These are phyloP conservation scores for Takakia lepidozioides DNA, from an alignment of 225 moss, liverwort and hornwort species.

Conservation along the genomic window DNA sequence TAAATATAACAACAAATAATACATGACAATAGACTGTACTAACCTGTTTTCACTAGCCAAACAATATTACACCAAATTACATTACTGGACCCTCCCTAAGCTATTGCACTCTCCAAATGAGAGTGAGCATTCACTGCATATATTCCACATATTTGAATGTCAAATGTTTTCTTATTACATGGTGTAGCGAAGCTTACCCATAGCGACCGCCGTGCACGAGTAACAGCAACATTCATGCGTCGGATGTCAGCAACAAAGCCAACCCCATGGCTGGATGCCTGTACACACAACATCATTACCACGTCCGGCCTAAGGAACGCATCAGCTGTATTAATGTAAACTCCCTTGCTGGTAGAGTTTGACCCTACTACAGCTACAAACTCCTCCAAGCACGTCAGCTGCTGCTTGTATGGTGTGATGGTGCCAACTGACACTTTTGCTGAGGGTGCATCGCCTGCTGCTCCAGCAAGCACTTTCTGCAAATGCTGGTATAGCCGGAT, in stretches of 20 bases:
- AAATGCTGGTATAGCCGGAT: conserved; percentile 80
- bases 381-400: conserved; percentile 92
- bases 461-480: conserved; percentile 51
- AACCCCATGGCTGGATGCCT: conserved; percentile 89
- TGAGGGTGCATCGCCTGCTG: conserved; percentile 32
- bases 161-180: not conserved
- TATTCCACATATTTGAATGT: not conserved
- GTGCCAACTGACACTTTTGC: conserved; percentile 82
- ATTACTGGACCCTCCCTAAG: not conserved
- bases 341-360: conserved; percentile 79
- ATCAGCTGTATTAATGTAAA: conserved; percentile 97
- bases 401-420: conserved; percentile 98
- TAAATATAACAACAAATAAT: not conserved
- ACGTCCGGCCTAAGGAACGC: conserved; percentile 98
- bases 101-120: not conserved
- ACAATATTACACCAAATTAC: not conserved
- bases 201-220: conserved; percentile 93
- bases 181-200: conserved; percentile 46
- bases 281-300: conserved; percentile 97
- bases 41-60: too few species aligned
- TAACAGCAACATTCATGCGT: conserved; percentile 97
- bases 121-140: not conserved
- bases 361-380: conserved; percentile 64
- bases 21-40: too few species aligned
- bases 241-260: conserved; percentile 98